Evolutionary conservation across 1,139 yeast genomes (phyloP), one percentile per base, ranked within the genome.

Genomic region (Pichia sp.): DNA sequence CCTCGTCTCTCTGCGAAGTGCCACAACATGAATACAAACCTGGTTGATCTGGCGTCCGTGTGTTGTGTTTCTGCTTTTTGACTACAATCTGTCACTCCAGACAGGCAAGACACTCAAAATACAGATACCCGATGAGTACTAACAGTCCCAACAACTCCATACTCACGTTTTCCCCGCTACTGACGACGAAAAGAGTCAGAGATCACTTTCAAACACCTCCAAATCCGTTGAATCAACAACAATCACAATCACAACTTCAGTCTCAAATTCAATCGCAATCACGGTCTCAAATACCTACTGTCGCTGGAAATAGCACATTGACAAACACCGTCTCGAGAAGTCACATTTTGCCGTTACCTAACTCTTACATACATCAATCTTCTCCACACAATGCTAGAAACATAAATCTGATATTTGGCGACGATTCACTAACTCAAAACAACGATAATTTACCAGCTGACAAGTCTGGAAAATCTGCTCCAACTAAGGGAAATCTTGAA

Each of bases 91-190:
- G n/a, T n/a, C n/a, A n/a, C n/a, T n/a, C n/a, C n/a, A n/a, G n/a
- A n/a, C n/a, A n/a, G n/a, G n/a, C n/a, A n/a, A n/a, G n/a, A n/a
- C n/a, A n/a, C n/a, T n/a, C n/a, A n/a, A n/a, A n/a, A n/a, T n/a
- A n/a, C n/a, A n/a, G n/a, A n/a, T n/a, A n/a, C n/a, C n/a, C 17
- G 22, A 60, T 61, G 63, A 45, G 60, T 1, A 45, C 58, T 14
- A 67, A 66, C 38, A 69, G 70, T 35, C 73, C 74, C 24, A 64
- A 80, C 59, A 80, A 79, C 51, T 81, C 87, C 5, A 80, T 85
- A 12, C 63, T 82, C 41, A 80, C 77, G 48, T 81, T 81, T 36
- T 81, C 86, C 10, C 88, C 88, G 0, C 66, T 76, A 54, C 72
- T 81, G 46, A 67, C 72, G 34, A 73, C 70, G 52, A 69, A 75